Evolutionary conservation across 495 filamentous ascomycete genomes (phyloP).

Genomic region (Neurospora sp.): DNA sequence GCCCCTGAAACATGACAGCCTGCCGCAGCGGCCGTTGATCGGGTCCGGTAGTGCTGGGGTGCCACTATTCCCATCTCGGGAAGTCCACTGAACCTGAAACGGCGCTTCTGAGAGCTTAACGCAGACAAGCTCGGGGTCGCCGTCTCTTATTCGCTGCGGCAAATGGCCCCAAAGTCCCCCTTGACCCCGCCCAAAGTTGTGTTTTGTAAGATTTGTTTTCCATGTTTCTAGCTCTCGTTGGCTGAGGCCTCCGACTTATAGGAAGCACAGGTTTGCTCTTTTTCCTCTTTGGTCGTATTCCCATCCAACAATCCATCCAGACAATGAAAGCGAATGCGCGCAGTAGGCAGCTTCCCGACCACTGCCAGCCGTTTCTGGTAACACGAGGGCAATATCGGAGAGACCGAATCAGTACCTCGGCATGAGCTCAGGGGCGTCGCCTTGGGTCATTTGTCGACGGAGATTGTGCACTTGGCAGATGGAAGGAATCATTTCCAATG

Average conservation of each 20-base stretch:
- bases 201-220: neutral
- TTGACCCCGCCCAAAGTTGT: neutral
- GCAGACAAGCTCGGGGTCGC: slow-evolving; percentile 1
- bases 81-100: slow-evolving; percentile 16
- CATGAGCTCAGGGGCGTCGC: slow-evolving; percentile 1
- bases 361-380: neutral
- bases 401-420: neutral
- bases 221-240: neutral
- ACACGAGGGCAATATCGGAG: neutral
- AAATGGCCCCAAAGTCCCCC: neutral
- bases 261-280: neutral
- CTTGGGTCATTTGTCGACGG: neutral
- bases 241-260: neutral
- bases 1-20: neutral
- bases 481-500: neutral
- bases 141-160: neutral
- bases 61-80: neutral
- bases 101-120: slow-evolving; percentile 3
- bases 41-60: neutral
- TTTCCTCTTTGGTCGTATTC: neutral
- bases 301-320: neutral
- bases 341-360: neutral
- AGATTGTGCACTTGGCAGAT: neutral
- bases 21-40: neutral
- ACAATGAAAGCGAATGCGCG: neutral